Conservation (phyloP, 805 yeast genomes). For the Scheffersomyces spartinae region DNA sequence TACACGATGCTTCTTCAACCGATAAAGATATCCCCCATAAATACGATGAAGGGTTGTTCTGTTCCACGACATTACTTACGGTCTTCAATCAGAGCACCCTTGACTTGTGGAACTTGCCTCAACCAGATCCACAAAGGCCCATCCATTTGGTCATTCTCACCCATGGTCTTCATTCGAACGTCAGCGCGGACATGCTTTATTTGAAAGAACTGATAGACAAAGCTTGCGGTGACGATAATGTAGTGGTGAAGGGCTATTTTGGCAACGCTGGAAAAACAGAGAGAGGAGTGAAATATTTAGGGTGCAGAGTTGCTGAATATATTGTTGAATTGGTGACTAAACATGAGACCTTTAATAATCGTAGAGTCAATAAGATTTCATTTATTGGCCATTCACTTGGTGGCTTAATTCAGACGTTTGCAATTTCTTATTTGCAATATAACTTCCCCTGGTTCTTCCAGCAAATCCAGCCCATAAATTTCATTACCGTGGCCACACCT, state of each 20-base stretch:
- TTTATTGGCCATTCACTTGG: conserved; percentile 92
- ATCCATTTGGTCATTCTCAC: conserved; percentile 78
- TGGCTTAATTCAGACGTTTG: conserved; percentile 85
- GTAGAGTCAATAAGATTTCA: conserved; percentile 51
- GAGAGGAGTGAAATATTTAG: conserved; percentile 75
- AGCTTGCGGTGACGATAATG: conserved; percentile 37
- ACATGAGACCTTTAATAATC: conserved; percentile 22
- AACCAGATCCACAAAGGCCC: conserved; percentile 36
- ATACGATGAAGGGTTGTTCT: too few species aligned
- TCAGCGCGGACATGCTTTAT: conserved; percentile 82
- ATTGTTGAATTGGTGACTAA: conserved; percentile 42
- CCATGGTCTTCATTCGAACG: conserved; percentile 88
- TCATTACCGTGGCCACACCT: conserved; percentile 80
- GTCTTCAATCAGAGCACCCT: conserved; percentile 49
- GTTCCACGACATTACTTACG: too few species aligned
- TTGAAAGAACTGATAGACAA: conserved; percentile 69
- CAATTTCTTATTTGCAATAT: conserved; percentile 65
- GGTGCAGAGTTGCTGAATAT: conserved; percentile 69
- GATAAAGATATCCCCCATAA: conserved; percentile 10
- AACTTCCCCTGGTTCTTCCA: conserved; percentile 65
- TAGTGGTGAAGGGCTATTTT: conserved; percentile 72
- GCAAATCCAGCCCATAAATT: conserved; percentile 58
- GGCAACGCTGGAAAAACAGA: conserved; percentile 86
- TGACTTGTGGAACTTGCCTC: conserved; percentile 67
- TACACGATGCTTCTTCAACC: conserved; percentile 18